A percentile compares a stretch with the other conserved stretches of the same genome.
These are phyloP conservation scores for Hyphodiscus sp. DNA, from an alignment of 2,329 filamentous ascomycete species.

Conservation along the genomic window DNA sequence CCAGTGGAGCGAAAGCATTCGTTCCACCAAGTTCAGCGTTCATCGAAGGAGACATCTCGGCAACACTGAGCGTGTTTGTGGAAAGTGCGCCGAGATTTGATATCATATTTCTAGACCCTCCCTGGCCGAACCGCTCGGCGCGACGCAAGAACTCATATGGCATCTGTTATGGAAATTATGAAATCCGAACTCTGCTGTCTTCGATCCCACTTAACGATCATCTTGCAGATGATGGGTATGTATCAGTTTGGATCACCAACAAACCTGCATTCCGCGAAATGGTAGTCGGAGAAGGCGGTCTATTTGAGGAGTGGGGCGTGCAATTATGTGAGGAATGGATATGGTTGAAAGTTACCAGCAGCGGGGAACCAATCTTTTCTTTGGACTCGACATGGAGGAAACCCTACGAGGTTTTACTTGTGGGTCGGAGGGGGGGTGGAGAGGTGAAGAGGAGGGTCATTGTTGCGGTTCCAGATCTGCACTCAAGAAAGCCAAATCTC, in stretches of 20 bases:
- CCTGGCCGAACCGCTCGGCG: slow-evolving; percentile 75
- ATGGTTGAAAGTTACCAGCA: slow-evolving; percentile 67
- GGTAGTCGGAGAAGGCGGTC: slow-evolving; percentile 45
- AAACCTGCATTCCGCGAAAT: slow-evolving; percentile 48
- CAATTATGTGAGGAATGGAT: slow-evolving; percentile 64
- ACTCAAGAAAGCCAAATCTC: slow-evolving; percentile 73
- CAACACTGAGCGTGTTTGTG: slow-evolving; percentile 32
- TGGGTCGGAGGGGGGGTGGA: neutral
- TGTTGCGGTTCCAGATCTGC: slow-evolving; percentile 65
- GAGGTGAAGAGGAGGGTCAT: slow-evolving; percentile 49
- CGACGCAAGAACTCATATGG: slow-evolving; percentile 50
- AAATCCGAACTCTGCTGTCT: slow-evolving; percentile 44
- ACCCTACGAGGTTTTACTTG: slow-evolving; percentile 41
- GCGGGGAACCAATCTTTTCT: slow-evolving; percentile 57
- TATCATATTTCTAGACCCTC: slow-evolving; percentile 67
- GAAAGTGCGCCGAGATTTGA: slow-evolving; percentile 49
- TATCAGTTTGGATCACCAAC: slow-evolving; percentile 76
- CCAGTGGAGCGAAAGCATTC: no score
- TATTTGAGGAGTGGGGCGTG: slow-evolving; percentile 64
- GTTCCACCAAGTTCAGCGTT: slow-evolving; percentile 5
- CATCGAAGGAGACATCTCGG: slow-evolving; percentile 4
- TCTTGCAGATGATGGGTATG: slow-evolving; percentile 47
- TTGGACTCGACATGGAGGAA: slow-evolving; percentile 60
- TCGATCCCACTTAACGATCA: slow-evolving; percentile 50
- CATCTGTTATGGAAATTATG: slow-evolving; percentile 37